Evolutionary conservation across 2,329 filamentous ascomycete species (phyloP), one percentile per base, ranked within the genome.

Genomic region (Ophiostoma sp.): DNA sequence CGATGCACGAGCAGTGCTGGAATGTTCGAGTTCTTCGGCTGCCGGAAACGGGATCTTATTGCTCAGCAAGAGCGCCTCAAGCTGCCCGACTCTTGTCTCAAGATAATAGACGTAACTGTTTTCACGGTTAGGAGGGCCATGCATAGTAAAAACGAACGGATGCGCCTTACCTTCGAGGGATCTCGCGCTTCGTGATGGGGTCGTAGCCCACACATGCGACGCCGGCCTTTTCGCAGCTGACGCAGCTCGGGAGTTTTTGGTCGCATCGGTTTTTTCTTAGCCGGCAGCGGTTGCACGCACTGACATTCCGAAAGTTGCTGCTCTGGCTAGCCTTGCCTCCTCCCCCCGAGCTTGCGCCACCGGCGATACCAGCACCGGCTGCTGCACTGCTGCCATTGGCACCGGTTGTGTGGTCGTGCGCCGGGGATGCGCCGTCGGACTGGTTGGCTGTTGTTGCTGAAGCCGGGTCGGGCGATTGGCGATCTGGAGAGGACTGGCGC

Each of bases 201-300:
- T 98, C 94, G 79, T 97, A 97, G 73, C 94, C 94, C 68, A 97
- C 93, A 79, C 95, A 98, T 74, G 91, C 90, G 65, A 96, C 92
- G 71, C 87, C 86, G n/a, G 92, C 94, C 81, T 97, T 97, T 78
- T 94, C 93, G 80, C 94, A 98, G 75, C 92, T 92, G 60, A 91
- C 90, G 79, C 94, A 98, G 76, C 91, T 92, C 10, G 94, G 94
- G 72, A 98, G 85, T 74, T 90, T 90, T 84, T 97, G 94, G 80
- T 98, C 94, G 80, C 94, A 98, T 69, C 93, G 86, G 78, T 97
- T 98, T 83, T 98, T 98, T 76, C 94, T 87, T 78, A 96, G 82
- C 65, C 94, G 87, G 79, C 94, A 98, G 57, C 93, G 88, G 81
- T 97, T 97, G 81, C 94, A 98, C 70, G 94, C 94, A 79, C 92